Evolutionary conservation across 1,284 basidiomycete species (phyloP).

Genomic region (Hemileia vastatrix): DNA sequence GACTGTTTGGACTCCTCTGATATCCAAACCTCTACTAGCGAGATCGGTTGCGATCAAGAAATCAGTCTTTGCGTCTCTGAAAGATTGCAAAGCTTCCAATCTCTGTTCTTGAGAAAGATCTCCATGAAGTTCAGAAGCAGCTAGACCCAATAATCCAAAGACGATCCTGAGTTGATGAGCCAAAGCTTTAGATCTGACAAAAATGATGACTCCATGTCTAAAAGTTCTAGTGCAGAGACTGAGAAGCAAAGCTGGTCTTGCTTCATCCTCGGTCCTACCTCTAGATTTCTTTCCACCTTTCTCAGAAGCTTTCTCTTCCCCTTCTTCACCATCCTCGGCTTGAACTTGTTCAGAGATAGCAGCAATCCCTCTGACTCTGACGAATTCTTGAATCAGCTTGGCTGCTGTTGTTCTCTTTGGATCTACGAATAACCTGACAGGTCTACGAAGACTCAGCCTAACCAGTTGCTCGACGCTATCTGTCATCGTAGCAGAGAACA

Average conservation of each 20-base stretch:
- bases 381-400: slow-evolving; percentile 88
- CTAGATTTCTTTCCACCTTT: slow-evolving; percentile 24
- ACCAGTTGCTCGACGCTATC: slow-evolving; percentile 89
- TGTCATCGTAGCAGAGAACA: slow-evolving; percentile 97
- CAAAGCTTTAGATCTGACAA: slow-evolving; percentile 88
- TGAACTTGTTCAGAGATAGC: slow-evolving; percentile 54
- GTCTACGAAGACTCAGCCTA: slow-evolving; percentile 80
- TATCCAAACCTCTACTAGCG: slow-evolving; percentile 87
- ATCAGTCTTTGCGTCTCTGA: slow-evolving; percentile 73
- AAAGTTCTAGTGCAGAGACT: slow-evolving; percentile 79
- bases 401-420: slow-evolving; percentile 77
- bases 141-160: slow-evolving; percentile 76
- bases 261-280: slow-evolving; percentile 55
- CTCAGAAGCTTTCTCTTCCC: slow-evolving; percentile 50
- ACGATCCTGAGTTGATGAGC: slow-evolving; percentile 92
- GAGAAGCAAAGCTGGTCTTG: slow-evolving; percentile 59
- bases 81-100: slow-evolving; percentile 69
- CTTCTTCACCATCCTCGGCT: slow-evolving; percentile 48
- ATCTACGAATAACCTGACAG: slow-evolving; percentile 88
- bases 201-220: slow-evolving; percentile 73
- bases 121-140: slow-evolving; percentile 83
- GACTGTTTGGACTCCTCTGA: slow-evolving; percentile 93
- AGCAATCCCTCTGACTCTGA: neutral
- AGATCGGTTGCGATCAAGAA: slow-evolving; percentile 92
- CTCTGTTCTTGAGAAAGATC: slow-evolving; percentile 91